Evolutionary conservation across 2,329 filamentous ascomycete species (phyloP).

Genomic region (Aspergillus uvarum): DNA sequence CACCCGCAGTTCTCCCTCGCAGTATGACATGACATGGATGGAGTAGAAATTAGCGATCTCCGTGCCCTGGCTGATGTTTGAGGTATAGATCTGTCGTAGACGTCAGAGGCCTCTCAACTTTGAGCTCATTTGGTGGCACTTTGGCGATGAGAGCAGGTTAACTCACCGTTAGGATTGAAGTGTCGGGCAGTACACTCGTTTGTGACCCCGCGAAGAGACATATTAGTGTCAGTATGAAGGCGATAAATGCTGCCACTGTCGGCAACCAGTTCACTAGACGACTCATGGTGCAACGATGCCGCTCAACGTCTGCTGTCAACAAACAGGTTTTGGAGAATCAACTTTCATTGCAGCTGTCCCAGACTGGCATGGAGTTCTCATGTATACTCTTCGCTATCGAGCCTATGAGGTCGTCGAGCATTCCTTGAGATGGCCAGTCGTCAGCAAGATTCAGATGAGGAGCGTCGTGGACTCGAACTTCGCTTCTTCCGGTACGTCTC

Average conservation of each 20-base stretch:
- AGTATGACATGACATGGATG: constrained; percentile 61
- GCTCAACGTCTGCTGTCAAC: background rate
- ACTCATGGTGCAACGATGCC: constrained; percentile 10
- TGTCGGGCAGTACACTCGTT: constrained; percentile 56
- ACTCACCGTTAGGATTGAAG: constrained; percentile 57
- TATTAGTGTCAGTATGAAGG: constrained; percentile 59
- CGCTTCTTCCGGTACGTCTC: background rate
- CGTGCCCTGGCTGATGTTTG: constrained; percentile 45
- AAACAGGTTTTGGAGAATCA: background rate
- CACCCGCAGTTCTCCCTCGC: constrained; percentile 47
- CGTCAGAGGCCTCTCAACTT: constrained; percentile 8
- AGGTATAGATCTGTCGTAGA: constrained; percentile 32
- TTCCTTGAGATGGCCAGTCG: constrained; percentile 3
- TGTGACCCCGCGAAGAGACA: constrained; percentile 63
- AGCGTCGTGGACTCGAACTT: background rate
- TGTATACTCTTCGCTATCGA: background rate
- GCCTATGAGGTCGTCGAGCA: background rate
- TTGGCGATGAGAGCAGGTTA: constrained; percentile 14
- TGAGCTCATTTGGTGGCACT: background rate
- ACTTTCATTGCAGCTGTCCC: background rate
- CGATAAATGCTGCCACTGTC: constrained; percentile 51
- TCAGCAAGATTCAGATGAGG: background rate
- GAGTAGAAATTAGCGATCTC: constrained; percentile 63
- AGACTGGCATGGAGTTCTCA: background rate
- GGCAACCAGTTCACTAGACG: constrained; percentile 44